phyloP scores from a whole-genome alignment of 2,329 filamentous ascomycete genomes.

The Aspergillus costaricaensis region DNA sequence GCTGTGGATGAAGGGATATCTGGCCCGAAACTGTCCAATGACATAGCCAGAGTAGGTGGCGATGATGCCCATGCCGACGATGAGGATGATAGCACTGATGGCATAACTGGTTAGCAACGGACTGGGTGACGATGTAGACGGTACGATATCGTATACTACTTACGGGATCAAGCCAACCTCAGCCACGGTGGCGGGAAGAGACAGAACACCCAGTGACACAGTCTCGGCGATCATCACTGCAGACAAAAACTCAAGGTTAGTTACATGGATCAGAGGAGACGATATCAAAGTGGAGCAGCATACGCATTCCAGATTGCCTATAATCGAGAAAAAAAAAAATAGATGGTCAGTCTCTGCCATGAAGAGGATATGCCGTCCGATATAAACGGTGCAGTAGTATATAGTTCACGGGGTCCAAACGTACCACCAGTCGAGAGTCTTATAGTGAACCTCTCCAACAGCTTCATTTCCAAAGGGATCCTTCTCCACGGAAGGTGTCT shows the following conservation, averaged over 20 bases:
- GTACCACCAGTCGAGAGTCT: conserved; percentile 47
- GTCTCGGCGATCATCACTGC: conserved; percentile 58
- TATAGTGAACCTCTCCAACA: conserved; percentile 47
- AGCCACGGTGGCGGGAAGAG: conserved; percentile 54
- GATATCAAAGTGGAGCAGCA: not conserved
- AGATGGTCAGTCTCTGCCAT: conserved; percentile 32
- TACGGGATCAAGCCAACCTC: conserved; percentile 54
- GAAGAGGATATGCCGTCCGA: too few species aligned
- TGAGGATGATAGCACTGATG: conserved; percentile 53
- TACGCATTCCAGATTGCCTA: conserved; percentile 43
- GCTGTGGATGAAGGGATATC: conserved; percentile 61
- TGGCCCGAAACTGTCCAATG: conserved; percentile 59
- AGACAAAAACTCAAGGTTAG: not conserved
- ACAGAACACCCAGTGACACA: conserved; percentile 58
- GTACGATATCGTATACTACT: conserved; percentile 12
- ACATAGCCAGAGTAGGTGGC: conserved; percentile 62
- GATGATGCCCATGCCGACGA: conserved; percentile 55
- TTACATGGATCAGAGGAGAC: not conserved
- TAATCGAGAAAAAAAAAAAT: conserved; percentile 4
- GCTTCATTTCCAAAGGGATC: conserved; percentile 39
- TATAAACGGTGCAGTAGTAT: not conserved
- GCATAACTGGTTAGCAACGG: not conserved
- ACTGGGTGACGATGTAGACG: not conserved
- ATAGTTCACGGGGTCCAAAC: not conserved
- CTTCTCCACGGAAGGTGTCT: conserved; percentile 10